A percentile compares a stretch with the other conserved stretches of the same genome.
These are phyloP conservation scores for Diphasiastrum complanatum DNA, from an alignment of 83 land plant genomes.

Conservation along the genomic window DNA sequence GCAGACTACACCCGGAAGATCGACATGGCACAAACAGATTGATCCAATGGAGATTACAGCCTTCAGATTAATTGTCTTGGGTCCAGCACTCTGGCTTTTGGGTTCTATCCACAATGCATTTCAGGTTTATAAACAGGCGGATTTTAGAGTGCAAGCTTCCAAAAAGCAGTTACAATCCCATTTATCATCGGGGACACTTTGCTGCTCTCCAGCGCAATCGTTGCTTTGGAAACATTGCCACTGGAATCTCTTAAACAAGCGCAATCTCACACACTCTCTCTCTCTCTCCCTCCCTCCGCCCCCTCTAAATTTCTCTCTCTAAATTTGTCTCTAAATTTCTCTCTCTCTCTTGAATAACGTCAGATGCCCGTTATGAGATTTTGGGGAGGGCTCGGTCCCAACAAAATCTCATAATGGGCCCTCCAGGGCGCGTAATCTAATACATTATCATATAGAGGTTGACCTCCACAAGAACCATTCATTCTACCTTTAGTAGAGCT, in stretches of 20 bases:
- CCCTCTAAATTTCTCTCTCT: too few species aligned
- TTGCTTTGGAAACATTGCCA: conserved; percentile 22
- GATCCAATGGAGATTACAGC: conserved; percentile 39
- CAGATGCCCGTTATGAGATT: too few species aligned
- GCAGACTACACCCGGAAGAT: conserved; percentile 1
- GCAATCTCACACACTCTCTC: too few species aligned
- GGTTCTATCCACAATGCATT: conserved; percentile 74
- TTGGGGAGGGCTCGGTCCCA: too few species aligned
- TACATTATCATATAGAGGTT: too few species aligned
- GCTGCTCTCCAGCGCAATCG: conserved; percentile 47
- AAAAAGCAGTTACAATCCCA: conserved; percentile 56
- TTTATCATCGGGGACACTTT: conserved; percentile 56
- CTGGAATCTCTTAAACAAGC: background rate
- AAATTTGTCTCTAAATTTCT: too few species aligned
- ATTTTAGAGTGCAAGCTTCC: conserved; percentile 53
- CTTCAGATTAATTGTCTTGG: conserved; percentile 55
- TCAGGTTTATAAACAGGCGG: conserved; percentile 71
- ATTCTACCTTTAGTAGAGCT: too few species aligned
- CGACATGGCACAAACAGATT: conserved; percentile 29
- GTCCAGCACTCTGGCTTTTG: conserved; percentile 65
- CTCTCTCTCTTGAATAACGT: too few species aligned
- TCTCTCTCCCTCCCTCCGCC: too few species aligned
- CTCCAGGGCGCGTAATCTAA: too few species aligned
- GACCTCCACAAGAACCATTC: too few species aligned
- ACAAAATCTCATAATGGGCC: too few species aligned